Conservation (phyloP, 2,329 filamentous ascomycete species). For the Ascochyta viciae-villosae region DNA sequence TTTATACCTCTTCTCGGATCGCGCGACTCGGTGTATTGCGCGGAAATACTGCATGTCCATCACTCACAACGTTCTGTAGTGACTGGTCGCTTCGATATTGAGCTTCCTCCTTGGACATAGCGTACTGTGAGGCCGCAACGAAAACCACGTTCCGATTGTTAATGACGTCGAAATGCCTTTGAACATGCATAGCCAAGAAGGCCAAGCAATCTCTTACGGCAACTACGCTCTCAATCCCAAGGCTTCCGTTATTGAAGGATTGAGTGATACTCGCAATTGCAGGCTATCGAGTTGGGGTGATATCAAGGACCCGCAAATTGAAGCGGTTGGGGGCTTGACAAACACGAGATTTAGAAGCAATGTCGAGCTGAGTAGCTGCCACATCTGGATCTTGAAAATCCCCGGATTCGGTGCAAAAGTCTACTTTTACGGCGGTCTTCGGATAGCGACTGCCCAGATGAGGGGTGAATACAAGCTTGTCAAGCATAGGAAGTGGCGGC, state of each 20-base stretch:
- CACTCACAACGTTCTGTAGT: not conserved
- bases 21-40: not conserved
- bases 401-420: no score
- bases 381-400: no score
- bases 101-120: constrained; percentile 38
- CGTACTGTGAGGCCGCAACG: constrained; percentile 20
- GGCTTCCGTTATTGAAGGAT: not conserved
- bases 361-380: no score
- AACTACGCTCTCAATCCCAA: constrained; percentile 5
- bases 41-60: constrained; percentile 1
- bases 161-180: constrained; percentile 27
- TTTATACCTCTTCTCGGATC: constrained; percentile 2
- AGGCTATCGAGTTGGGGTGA: no score
- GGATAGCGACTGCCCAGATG: constrained; percentile 1
- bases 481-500: constrained; percentile 8
- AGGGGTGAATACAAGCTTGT: constrained; percentile 5
- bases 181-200: constrained; percentile 29
- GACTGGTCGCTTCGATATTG: constrained; percentile 2
- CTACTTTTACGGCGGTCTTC: no score
- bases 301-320: no score
- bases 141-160: constrained; percentile 11
- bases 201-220: constrained; percentile 19
- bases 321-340: no score
- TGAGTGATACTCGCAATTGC: not conserved
- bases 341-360: no score